phyloP scores from a whole-genome alignment of 495 filamentous ascomycete species.

The Extremus antarcticus region DNA sequence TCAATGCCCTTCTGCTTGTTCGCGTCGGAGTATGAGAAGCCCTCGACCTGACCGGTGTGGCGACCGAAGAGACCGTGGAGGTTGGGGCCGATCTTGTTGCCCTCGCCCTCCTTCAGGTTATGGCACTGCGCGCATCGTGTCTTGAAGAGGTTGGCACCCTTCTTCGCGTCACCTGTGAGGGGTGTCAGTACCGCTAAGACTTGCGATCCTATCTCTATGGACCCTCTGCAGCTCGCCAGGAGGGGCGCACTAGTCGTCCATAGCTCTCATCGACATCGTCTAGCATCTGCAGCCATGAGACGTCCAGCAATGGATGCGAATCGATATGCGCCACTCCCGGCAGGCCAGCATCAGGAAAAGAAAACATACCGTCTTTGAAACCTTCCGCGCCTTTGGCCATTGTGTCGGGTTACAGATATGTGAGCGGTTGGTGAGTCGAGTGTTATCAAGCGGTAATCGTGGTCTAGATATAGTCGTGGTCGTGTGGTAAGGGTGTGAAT shows the following conservation, averaged over 20 bases:
- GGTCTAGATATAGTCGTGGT: neutral
- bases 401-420: constrained; percentile 5
- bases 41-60: constrained; percentile 79
- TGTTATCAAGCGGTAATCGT: constrained; percentile 11
- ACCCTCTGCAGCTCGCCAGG: neutral
- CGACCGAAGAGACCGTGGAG: constrained; percentile 96
- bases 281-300: neutral
- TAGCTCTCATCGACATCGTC: neutral
- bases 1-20: constrained; percentile 92
- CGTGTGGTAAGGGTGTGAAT: neutral
- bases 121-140: constrained; percentile 98
- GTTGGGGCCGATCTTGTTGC: constrained; percentile 96
- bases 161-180: constrained; percentile 72
- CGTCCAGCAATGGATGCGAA: neutral
- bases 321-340: neutral
- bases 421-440: constrained; percentile 16
- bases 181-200: constrained; percentile 26
- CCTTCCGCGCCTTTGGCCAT: constrained; percentile 17
- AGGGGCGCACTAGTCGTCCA: neutral
- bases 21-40: constrained; percentile 97
- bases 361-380: constrained; percentile 23
- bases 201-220: neutral
- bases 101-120: constrained; percentile 72
- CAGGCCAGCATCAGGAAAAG: neutral
- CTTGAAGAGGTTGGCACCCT: constrained; percentile 97